A percentile compares a stretch with the other conserved stretches of the same genome.
These are phyloP conservation scores for Pseudogymnoascus sp. DNA, from an alignment of 2,329 filamentous ascomycete species.

Conservation along the genomic window DNA sequence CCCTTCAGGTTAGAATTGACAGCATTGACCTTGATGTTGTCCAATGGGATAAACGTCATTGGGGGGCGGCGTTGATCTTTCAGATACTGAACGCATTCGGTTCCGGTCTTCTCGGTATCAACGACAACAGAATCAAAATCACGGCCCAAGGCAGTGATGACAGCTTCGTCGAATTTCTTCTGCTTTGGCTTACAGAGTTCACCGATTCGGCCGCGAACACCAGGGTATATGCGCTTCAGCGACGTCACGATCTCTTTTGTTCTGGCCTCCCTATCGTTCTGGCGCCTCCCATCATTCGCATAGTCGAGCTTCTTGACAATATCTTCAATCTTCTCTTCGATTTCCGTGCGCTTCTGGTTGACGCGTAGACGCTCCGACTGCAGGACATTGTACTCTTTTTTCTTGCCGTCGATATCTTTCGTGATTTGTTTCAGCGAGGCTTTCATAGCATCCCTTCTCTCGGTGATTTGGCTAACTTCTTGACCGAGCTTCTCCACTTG, in stretches of 20 bases:
- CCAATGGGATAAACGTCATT: slow-evolving; percentile 90
- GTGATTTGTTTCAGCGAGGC: slow-evolving; percentile 58
- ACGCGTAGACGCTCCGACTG: slow-evolving; percentile 77
- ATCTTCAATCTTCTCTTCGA: slow-evolving; percentile 85
- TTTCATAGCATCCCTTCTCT: slow-evolving; percentile 59
- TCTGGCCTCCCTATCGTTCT: slow-evolving; percentile 72
- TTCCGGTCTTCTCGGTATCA: slow-evolving; percentile 87
- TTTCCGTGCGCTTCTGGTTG: slow-evolving; percentile 74
- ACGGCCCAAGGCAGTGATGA: slow-evolving; percentile 83
- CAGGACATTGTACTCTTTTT: slow-evolving; percentile 80
- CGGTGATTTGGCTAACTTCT: slow-evolving; percentile 61
- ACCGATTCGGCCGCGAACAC: slow-evolving; percentile 82
- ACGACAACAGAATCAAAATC: slow-evolving; percentile 94
- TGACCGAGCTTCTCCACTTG: slow-evolving; percentile 65
- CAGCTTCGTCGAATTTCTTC: slow-evolving; percentile 90
- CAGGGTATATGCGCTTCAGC: slow-evolving; percentile 83
- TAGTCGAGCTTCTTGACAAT: slow-evolving; percentile 74
- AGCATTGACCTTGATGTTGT: slow-evolving; percentile 93
- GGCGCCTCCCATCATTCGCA: slow-evolving; percentile 75
- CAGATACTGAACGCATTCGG: slow-evolving; percentile 89
- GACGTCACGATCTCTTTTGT: slow-evolving; percentile 78
- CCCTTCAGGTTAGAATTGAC: slow-evolving; percentile 87
- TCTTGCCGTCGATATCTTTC: slow-evolving; percentile 76
- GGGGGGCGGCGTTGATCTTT: slow-evolving; percentile 82
- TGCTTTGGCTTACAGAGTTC: slow-evolving; percentile 94